Conservation (phyloP, 441 rosid species). For the Eutrema salsugineum region DNA sequence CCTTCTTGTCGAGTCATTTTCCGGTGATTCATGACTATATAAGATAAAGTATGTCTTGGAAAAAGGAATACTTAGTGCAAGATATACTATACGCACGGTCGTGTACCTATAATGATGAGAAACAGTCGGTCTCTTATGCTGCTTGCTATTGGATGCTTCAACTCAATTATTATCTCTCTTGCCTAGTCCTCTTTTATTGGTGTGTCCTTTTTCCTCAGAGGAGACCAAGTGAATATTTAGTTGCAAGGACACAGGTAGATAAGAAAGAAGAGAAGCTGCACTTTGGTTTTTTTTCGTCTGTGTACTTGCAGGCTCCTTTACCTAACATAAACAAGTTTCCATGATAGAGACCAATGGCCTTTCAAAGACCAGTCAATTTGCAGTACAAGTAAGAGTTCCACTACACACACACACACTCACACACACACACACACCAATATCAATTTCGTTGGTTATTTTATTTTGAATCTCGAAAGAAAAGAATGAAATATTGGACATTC, state of each 20-base stretch:
- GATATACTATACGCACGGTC: slow-evolving; percentile 13
- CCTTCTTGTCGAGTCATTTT: slow-evolving; percentile 8
- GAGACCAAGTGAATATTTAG: slow-evolving; percentile 21
- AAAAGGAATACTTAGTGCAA: slow-evolving; percentile 32
- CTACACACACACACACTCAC: not conserved
- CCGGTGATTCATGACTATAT: slow-evolving; percentile 2
- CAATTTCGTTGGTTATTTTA: not conserved
- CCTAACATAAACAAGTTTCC: slow-evolving; percentile 19
- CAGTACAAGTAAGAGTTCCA: slow-evolving; percentile 20
- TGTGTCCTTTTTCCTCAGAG: not conserved
- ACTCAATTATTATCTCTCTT: not conserved
- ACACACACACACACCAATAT: not conserved
- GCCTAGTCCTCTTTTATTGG: not conserved
- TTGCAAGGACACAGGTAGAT: not conserved
- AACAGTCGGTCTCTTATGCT: not conserved
- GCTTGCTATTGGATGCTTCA: not conserved
- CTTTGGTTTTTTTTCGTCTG: not conserved
- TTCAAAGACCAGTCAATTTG: slow-evolving; percentile 9
- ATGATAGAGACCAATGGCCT: slow-evolving; percentile 2
- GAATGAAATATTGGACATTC: too few species aligned
- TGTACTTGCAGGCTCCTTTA: slow-evolving; percentile 10
- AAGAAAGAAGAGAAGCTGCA: slow-evolving; percentile 17
- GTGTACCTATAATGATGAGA: not conserved
- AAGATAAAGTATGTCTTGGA: slow-evolving; percentile 10
- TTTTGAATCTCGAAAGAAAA: not conserved